Percentiles rank a stretch among this genome's conserved stretches.
These are phyloP conservation scores for Albugo laibachii DNA, from an alignment of 352 stramenopile genomes.

Conservation along the genomic window DNA sequence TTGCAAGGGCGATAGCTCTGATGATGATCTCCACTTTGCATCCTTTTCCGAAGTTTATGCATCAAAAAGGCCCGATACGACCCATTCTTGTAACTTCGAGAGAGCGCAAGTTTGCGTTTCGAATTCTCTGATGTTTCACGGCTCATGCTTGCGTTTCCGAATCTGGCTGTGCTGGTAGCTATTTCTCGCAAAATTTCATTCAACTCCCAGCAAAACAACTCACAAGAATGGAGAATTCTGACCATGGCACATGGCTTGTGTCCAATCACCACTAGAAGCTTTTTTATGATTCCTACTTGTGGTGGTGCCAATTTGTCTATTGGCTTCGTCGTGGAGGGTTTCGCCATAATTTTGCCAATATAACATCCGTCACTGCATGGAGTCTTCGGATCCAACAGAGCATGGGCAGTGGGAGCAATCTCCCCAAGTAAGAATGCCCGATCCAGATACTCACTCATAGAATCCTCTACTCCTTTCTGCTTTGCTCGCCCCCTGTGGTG, in stretches of 20 bases:
- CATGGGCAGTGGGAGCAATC: too few relatives aligned
- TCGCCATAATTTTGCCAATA: too few relatives aligned
- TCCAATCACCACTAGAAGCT: neutral
- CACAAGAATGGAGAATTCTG: neutral
- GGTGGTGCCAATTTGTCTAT: neutral
- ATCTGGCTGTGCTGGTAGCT: neutral
- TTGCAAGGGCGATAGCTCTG: constrained; percentile 6
- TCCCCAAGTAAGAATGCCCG: too few relatives aligned
- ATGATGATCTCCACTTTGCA: neutral
- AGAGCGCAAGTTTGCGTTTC: neutral
- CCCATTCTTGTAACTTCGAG: constrained; percentile 1
- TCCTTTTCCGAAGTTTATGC: neutral
- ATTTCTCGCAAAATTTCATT: too few relatives aligned
- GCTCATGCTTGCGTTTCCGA: neutral
- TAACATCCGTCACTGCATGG: too few relatives aligned
- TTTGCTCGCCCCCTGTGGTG: too few relatives aligned
- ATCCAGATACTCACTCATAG: too few relatives aligned
- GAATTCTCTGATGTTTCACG: neutral
- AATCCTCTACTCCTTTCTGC: too few relatives aligned
- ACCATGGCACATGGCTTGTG: neutral
- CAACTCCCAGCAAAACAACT: too few relatives aligned
- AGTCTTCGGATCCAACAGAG: too few relatives aligned
- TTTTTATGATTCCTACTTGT: neutral
- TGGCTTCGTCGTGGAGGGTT: too few relatives aligned
- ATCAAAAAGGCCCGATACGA: constrained; percentile 5